Evolutionary conservation across 1,284 basidiomycete genomes (phyloP).

Genomic region (Termitomyces sp.): DNA sequence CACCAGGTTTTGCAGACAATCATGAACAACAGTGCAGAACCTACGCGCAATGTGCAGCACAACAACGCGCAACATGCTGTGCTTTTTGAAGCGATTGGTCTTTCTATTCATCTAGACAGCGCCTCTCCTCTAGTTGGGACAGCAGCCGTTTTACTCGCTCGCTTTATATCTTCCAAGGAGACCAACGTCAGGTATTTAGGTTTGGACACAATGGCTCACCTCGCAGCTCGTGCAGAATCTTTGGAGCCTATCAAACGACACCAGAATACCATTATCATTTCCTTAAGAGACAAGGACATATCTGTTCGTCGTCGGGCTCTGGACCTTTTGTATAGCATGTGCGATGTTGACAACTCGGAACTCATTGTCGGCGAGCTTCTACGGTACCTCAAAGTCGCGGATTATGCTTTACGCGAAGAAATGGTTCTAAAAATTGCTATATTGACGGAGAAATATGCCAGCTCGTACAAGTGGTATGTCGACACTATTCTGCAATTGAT

Average conservation of each 20-base stretch:
- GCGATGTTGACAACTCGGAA: conserved; percentile 93
- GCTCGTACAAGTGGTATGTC: conserved; percentile 93
- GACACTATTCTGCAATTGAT: conserved; percentile 95
- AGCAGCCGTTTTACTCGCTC: conserved; percentile 88
- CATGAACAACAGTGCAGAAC: conserved; percentile 90
- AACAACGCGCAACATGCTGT: conserved; percentile 98
- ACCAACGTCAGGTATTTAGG: conserved; percentile 98
- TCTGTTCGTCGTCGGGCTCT: conserved; percentile 92
- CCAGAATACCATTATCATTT: conserved; percentile 92
- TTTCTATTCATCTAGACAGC: conserved; percentile 95
- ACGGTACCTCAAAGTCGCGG: conserved; percentile 89
- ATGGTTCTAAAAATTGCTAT: conserved; percentile 99
- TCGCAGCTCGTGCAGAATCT: conserved; percentile 89
- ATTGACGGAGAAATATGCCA: conserved; percentile 95
- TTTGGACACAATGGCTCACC: conserved; percentile 96
- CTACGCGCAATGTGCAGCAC: conserved; percentile 93
- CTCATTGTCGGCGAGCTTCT: conserved; percentile 93
- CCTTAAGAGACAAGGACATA: conserved; percentile 95
- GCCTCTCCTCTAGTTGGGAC: conserved; percentile 86
- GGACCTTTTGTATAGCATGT: conserved; percentile 98
- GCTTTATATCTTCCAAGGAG: conserved; percentile 96
- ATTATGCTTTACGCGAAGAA: conserved; percentile 94
- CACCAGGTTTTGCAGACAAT: conserved; percentile 86
- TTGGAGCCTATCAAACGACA: conserved; percentile 93
- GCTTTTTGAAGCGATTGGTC: conserved; percentile 96